A percentile compares a stretch with the other conserved stretches of the same genome.
phyloP scores from a whole-genome alignment of 805 yeast species.

The Candida dajiaensis region DNA sequence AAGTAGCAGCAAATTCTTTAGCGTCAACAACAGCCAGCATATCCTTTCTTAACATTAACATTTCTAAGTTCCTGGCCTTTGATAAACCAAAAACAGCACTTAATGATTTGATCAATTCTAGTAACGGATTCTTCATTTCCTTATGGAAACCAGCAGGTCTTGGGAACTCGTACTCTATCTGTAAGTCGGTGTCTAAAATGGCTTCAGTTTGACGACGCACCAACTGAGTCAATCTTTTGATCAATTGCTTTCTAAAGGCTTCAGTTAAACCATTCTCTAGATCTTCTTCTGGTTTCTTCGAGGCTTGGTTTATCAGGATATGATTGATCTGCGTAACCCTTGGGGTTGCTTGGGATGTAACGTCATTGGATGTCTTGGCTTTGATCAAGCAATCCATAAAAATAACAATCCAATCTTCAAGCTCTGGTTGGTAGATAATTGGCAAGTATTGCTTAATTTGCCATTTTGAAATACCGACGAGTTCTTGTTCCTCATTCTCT shows the following conservation, averaged over 20 bases:
- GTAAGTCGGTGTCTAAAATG: slow-evolving; percentile 57
- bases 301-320: slow-evolving; percentile 38
- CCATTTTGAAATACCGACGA: slow-evolving; percentile 58
- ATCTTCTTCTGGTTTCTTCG: slow-evolving; percentile 29
- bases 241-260: slow-evolving; percentile 54
- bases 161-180: slow-evolving; percentile 68
- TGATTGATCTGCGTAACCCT: slow-evolving; percentile 66
- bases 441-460: slow-evolving; percentile 75
- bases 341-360: slow-evolving; percentile 40
- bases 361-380: slow-evolving; percentile 34
- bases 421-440: slow-evolving; percentile 66
- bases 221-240: slow-evolving; percentile 60
- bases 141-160: slow-evolving; percentile 67
- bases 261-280: slow-evolving; percentile 44
- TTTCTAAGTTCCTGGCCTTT: slow-evolving; percentile 59
- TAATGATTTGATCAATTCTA: slow-evolving; percentile 73
- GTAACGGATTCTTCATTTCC: slow-evolving; percentile 57
- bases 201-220: slow-evolving; percentile 68
- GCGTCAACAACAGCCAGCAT: slow-evolving; percentile 69
- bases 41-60: slow-evolving; percentile 67
- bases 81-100: slow-evolving; percentile 71
- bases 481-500: slow-evolving; percentile 32
- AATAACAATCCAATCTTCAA: slow-evolving; percentile 79
- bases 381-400: slow-evolving; percentile 66
- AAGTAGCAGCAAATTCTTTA: slow-evolving; percentile 76